phyloP scores from a whole-genome alignment of 352 stramenopile species.

The Phytopythium boreale region DNA sequence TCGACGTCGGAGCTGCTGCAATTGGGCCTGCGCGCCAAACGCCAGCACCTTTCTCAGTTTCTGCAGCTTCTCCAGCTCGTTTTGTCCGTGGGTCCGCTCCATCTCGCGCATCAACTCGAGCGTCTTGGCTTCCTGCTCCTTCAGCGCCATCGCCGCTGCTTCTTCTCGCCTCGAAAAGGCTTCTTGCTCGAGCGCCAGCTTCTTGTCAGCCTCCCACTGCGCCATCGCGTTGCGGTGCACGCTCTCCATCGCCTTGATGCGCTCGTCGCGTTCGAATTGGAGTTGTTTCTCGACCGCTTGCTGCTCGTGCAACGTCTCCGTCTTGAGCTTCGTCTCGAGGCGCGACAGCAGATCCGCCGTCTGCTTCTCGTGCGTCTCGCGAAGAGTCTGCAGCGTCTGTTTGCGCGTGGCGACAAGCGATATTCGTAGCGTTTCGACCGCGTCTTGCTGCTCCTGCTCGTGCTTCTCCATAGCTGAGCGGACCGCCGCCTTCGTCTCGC shows the following conservation, averaged over 20 bases:
- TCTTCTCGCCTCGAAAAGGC: conserved; percentile 38
- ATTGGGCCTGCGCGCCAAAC: conserved; percentile 57
- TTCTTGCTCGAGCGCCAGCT: conserved; percentile 42
- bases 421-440: conserved; percentile 20
- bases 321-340: conserved; percentile 30
- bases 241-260: conserved; percentile 27
- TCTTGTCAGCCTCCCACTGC: conserved; percentile 43
- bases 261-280: conserved; percentile 27
- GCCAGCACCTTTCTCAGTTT: conserved; percentile 57
- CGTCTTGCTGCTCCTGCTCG: conserved; percentile 36
- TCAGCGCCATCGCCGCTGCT: conserved; percentile 27
- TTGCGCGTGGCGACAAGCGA: conserved; percentile 34
- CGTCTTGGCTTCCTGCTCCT: conserved; percentile 43
- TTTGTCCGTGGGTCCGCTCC: conserved; percentile 27
- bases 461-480: conserved; percentile 38
- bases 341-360: conserved; percentile 37
- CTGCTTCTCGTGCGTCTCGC: conserved; percentile 29
- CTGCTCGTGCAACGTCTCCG: conserved; percentile 35
- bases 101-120: conserved; percentile 39
- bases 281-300: conserved; percentile 28
- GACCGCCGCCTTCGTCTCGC: conserved; percentile 45
- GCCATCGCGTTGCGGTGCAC: conserved; percentile 22
- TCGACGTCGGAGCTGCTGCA: conserved; percentile 49
- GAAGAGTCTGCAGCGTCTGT: conserved; percentile 26
- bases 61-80: conserved; percentile 43